Percentiles rank a stretch among this genome's conserved stretches.
phyloP scores from a whole-genome alignment of 352 stramenopile species.

The Phytophthora ramorum region DNA sequence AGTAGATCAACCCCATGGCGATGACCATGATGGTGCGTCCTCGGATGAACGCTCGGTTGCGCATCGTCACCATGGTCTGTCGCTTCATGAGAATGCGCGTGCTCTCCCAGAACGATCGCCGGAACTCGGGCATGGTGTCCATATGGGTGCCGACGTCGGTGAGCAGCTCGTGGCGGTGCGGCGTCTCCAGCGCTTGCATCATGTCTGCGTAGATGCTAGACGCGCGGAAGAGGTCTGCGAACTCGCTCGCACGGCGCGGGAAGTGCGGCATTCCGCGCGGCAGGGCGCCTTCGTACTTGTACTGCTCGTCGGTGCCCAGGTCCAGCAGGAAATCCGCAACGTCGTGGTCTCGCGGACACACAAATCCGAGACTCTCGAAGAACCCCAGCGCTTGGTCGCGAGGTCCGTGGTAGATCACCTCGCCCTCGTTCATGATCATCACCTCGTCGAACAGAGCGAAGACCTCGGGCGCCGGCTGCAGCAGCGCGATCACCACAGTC shows the following conservation, averaged over 20 bases:
- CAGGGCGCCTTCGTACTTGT: conserved; percentile 39
- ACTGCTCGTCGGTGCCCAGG: conserved; percentile 49
- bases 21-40: conserved; percentile 50
- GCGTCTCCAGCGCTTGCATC: conserved; percentile 32
- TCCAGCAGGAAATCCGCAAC: conserved; percentile 45
- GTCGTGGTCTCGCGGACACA: conserved; percentile 36
- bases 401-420: conserved; percentile 29
- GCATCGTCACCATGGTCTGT: conserved; percentile 64
- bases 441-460: conserved; percentile 63
- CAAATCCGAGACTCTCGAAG: conserved; percentile 70
- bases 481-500: conserved; percentile 75
- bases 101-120: conserved; percentile 47
- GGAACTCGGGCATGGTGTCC: conserved; percentile 48
- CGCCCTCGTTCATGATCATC: conserved; percentile 16
- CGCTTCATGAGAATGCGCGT: conserved; percentile 49
- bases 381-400: conserved; percentile 62
- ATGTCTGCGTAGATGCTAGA: conserved; percentile 40
- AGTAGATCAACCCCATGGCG: conserved; percentile 49
- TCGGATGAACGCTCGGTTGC: conserved; percentile 56
- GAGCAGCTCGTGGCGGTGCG: conserved; percentile 31
- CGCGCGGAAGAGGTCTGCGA: conserved; percentile 36
- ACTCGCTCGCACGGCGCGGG: conserved; percentile 42
- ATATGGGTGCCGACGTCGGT: conserved; percentile 40
- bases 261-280: conserved; percentile 21
- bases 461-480: conserved; percentile 81